A percentile compares a stretch with the other conserved stretches of the same genome.
Conservation (phyloP, 768 basidiomycete species). For the Podaxis sp. region DNA sequence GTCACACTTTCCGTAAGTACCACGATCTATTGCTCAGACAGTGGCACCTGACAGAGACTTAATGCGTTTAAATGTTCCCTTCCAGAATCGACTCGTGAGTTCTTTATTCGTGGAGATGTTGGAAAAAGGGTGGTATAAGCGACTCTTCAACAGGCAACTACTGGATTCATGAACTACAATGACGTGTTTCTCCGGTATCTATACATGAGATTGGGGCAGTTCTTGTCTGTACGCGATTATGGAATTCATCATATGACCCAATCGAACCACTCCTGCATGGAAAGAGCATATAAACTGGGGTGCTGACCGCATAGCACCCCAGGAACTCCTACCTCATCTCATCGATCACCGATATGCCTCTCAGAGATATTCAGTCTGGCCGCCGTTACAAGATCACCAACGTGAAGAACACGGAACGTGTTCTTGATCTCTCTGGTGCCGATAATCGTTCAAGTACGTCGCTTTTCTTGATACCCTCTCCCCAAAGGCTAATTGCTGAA, state of each 20-base stretch:
- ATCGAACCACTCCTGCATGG: not conserved
- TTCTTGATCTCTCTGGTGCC: constrained; percentile 7
- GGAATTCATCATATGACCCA: not conserved
- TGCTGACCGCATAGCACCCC: not conserved
- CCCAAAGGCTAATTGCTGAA: not conserved
- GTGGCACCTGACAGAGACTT: not conserved
- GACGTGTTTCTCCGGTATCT: not conserved
- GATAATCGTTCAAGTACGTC: constrained; percentile 4
- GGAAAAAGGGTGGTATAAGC: not conserved
- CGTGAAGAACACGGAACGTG: not conserved
- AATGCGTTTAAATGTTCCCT: not conserved
- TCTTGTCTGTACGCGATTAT: not conserved
- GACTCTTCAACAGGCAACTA: not conserved
- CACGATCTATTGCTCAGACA: not conserved
- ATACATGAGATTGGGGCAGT: too few relatives aligned
- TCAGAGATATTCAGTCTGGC: not conserved
- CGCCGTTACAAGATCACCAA: not conserved
- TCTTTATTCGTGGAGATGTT: not conserved
- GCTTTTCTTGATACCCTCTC: not conserved
- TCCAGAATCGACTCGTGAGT: not conserved
- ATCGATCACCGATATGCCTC: not conserved
- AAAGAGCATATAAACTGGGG: not conserved
- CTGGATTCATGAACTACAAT: not conserved
- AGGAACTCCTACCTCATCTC: not conserved
- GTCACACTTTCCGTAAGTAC: not conserved